Conservation (phyloP, 495 filamentous ascomycete genomes). For the Penicillium macrosclerotiorum region DNA sequence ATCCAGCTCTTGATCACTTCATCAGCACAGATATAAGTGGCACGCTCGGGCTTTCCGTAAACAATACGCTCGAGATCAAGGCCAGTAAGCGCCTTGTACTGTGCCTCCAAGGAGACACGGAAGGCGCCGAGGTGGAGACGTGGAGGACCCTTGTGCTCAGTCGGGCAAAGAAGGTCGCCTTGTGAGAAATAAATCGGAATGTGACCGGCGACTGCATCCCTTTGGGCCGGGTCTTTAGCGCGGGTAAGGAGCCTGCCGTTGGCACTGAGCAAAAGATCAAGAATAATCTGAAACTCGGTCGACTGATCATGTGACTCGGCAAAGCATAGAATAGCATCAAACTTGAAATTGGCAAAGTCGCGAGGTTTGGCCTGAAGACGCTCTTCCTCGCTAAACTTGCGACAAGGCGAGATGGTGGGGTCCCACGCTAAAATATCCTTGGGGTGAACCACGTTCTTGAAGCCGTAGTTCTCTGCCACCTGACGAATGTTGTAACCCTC, state of each 20-base stretch:
- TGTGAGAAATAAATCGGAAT: conserved; percentile 78
- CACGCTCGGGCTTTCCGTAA: conserved; percentile 77
- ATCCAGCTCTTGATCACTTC: conserved; percentile 75
- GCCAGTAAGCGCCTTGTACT: conserved; percentile 74
- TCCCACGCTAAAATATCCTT: conserved; percentile 89
- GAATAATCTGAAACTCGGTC: conserved; percentile 80
- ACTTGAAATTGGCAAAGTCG: conserved; percentile 66
- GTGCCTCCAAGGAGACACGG: conserved; percentile 72
- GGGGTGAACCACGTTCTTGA: conserved; percentile 83
- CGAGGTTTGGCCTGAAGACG: conserved; percentile 62
- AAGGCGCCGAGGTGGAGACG: conserved; percentile 75
- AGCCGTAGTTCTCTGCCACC: conserved; percentile 84
- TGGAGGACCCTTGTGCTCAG: conserved; percentile 65
- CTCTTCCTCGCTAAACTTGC: conserved; percentile 69
- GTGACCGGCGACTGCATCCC: conserved; percentile 47
- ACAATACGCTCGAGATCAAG: conserved; percentile 77
- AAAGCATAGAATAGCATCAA: conserved; percentile 81
- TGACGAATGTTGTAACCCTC: conserved; percentile 85
- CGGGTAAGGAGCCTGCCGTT: conserved; percentile 65
- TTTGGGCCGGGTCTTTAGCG: conserved; percentile 57
- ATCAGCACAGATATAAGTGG: conserved; percentile 79
- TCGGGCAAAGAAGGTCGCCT: conserved; percentile 73
- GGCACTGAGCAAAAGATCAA: conserved; percentile 73
- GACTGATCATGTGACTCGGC: conserved; percentile 80
- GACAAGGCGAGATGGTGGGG: conserved; percentile 76